Conservation (phyloP, 2,329 filamentous ascomycete species). For the Ophiostoma quercus region DNA sequence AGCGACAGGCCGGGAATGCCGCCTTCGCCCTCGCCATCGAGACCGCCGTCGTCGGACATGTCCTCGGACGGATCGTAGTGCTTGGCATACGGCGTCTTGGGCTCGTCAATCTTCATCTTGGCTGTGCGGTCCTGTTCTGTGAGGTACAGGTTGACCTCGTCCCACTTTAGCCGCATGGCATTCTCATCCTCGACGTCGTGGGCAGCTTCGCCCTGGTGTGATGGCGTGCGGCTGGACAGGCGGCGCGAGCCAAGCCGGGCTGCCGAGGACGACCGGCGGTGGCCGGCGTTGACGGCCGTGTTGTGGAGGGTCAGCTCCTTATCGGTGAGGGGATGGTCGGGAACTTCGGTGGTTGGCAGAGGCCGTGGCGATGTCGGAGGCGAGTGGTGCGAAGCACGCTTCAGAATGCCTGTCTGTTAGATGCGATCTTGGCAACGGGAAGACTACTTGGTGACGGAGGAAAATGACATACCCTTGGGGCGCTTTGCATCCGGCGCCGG, state of each 20-base stretch:
- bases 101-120: slow-evolving; percentile 99
- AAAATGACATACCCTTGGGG: slow-evolving; percentile 41
- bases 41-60: slow-evolving; percentile 72
- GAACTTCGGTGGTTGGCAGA: slow-evolving; percentile 40
- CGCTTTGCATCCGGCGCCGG: slow-evolving; percentile 40
- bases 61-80: slow-evolving; percentile 89
- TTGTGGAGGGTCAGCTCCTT: slow-evolving; percentile 93
- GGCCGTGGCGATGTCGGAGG: slow-evolving; percentile 46
- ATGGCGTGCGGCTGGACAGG: slow-evolving; percentile 53
- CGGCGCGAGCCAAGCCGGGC: slow-evolving; percentile 66
- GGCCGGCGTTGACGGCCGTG: slow-evolving; percentile 88
- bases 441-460: background rate
- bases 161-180: slow-evolving; percentile 86
- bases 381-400: slow-evolving; percentile 71
- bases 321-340: slow-evolving; percentile 55
- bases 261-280: slow-evolving; percentile 74
- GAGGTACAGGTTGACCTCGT: slow-evolving; percentile 95
- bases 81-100: slow-evolving; percentile 92
- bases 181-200: slow-evolving; percentile 43
- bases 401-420: slow-evolving; percentile 71
- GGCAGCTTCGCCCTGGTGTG: slow-evolving; percentile 36
- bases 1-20: slow-evolving; percentile 90
- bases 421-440: background rate
- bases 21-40: slow-evolving; percentile 63
- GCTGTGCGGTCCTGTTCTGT: slow-evolving; percentile 92